These are phyloP conservation scores for Aureobasidium pullulans DNA, from an alignment of 2,329 filamentous ascomycete genomes.

Conservation along the genomic window DNA sequence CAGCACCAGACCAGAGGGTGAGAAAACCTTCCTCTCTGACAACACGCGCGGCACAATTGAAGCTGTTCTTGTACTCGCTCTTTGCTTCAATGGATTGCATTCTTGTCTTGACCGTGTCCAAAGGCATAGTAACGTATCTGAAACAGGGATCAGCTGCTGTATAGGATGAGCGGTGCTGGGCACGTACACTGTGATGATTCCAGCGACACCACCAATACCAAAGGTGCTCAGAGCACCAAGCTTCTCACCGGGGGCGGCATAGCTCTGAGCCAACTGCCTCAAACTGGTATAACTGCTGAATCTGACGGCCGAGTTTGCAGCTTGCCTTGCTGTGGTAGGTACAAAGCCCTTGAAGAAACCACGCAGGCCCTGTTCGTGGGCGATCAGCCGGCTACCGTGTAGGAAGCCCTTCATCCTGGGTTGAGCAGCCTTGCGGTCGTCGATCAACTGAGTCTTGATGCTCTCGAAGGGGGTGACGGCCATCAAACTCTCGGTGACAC, in stretches of 20 bases:
- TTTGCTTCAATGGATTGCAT: slow-evolving; percentile 95
- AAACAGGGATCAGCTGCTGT: not conserved
- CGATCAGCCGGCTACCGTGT: slow-evolving; percentile 81
- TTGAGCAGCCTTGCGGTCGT: slow-evolving; percentile 80
- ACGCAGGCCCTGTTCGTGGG: slow-evolving; percentile 74
- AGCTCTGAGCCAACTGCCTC: slow-evolving; percentile 84
- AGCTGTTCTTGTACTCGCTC: slow-evolving; percentile 74
- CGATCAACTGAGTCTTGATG: slow-evolving; percentile 97
- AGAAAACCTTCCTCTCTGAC: slow-evolving; percentile 81
- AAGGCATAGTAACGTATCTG: slow-evolving; percentile 49
- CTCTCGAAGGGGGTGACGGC: slow-evolving; percentile 96
- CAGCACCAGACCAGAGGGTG: slow-evolving; percentile 89
- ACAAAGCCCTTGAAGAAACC: slow-evolving; percentile 98
- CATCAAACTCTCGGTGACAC: slow-evolving; percentile 84
- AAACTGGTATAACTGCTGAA: slow-evolving; percentile 86
- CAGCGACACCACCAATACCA: slow-evolving; percentile 79
- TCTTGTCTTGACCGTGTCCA: slow-evolving; percentile 91
- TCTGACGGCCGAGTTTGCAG: slow-evolving; percentile 85
- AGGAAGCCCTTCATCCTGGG: slow-evolving; percentile 89
- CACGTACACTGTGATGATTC: slow-evolving; percentile 80
- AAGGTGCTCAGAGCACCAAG: slow-evolving; percentile 83
- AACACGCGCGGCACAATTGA: slow-evolving; percentile 74
- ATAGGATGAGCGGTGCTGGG: not conserved
- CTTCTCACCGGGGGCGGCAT: slow-evolving; percentile 91
- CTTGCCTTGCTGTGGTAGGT: slow-evolving; percentile 88